A percentile compares a stretch with the other conserved stretches of the same genome.
Evolutionary conservation across 768 basidiomycete genomes (phyloP).

Genomic region (Boletus sp.): DNA sequence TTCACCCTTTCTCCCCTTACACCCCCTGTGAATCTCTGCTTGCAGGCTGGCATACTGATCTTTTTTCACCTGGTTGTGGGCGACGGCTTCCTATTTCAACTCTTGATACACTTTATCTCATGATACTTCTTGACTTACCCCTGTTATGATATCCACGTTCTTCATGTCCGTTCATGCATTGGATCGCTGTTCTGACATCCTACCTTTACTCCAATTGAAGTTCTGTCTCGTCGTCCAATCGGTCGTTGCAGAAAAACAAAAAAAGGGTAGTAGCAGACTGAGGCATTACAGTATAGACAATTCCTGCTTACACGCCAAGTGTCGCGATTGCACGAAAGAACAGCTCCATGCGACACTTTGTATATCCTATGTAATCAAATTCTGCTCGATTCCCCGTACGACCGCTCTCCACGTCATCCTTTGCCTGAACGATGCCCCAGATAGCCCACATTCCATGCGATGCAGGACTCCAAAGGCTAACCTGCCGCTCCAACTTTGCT

Average conservation of each 20-base stretch:
- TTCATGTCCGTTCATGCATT: conserved; percentile 36
- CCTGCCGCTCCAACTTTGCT: conserved; percentile 68
- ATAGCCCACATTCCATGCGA: conserved; percentile 91
- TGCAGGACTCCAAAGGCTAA: conserved; percentile 84
- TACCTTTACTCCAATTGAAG: conserved; percentile 47
- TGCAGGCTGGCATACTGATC: conserved; percentile 6
- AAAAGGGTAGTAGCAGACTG: neutral
- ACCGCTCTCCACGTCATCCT: conserved; percentile 61
- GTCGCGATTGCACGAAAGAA: conserved; percentile 56
- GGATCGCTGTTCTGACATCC: conserved; percentile 23
- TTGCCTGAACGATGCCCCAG: conserved; percentile 92
- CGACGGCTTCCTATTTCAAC: conserved; percentile 21
- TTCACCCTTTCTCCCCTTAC: conserved; percentile 6
- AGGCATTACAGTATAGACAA: neutral
- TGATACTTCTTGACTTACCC: conserved; percentile 35
- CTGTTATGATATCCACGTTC: conserved; percentile 38
- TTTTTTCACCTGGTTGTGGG: conserved; percentile 6
- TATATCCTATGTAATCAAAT: conserved; percentile 89
- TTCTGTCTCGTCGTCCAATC: conserved; percentile 25
- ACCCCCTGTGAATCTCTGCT: conserved; percentile 5
- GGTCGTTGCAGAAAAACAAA: neutral
- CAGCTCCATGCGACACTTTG: conserved; percentile 59
- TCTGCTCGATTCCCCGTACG: conserved; percentile 52
- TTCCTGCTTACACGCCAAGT: conserved; percentile 35
- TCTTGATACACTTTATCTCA: conserved; percentile 27